Evolutionary conservation across 2,329 filamentous ascomycete genomes (phyloP).

Genomic region (Colletotrichum sp.): DNA sequence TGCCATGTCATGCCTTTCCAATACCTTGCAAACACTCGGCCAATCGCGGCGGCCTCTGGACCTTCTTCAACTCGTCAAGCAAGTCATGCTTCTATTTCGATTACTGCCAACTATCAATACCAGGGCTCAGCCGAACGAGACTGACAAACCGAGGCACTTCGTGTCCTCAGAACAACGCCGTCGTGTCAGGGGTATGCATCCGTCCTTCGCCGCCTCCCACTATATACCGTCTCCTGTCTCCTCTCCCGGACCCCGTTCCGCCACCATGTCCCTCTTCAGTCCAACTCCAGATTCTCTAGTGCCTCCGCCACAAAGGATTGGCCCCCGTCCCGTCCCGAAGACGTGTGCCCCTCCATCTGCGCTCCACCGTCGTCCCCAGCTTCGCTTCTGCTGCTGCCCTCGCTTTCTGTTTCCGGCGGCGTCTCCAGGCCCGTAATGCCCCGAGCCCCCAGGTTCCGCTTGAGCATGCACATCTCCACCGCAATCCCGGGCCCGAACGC

Average conservation of each 20-base stretch:
- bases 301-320: slow-evolving; percentile 24
- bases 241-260: background rate
- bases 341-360: background rate
- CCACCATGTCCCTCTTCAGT: slow-evolving; percentile 5
- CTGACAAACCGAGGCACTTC: background rate
- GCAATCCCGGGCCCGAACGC: slow-evolving; percentile 74
- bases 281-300: slow-evolving; percentile 27
- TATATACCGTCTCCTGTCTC: background rate
- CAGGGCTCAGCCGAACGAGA: background rate
- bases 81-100: background rate
- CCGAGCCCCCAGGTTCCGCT: slow-evolving; percentile 43
- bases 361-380: slow-evolving; percentile 37
- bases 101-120: background rate
- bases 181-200: slow-evolving; percentile 5
- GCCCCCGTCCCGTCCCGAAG: slow-evolving; percentile 6
- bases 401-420: slow-evolving; percentile 60
- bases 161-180: slow-evolving; percentile 2
- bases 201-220: background rate
- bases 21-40: background rate
- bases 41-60: background rate
- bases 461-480: slow-evolving; percentile 72
- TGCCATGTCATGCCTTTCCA: background rate
- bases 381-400: slow-evolving; percentile 47
- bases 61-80: background rate
- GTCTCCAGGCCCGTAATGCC: slow-evolving; percentile 48